phyloP scores from a whole-genome alignment of 2,329 filamentous ascomycete species.

The Fonsecaea monophora region DNA sequence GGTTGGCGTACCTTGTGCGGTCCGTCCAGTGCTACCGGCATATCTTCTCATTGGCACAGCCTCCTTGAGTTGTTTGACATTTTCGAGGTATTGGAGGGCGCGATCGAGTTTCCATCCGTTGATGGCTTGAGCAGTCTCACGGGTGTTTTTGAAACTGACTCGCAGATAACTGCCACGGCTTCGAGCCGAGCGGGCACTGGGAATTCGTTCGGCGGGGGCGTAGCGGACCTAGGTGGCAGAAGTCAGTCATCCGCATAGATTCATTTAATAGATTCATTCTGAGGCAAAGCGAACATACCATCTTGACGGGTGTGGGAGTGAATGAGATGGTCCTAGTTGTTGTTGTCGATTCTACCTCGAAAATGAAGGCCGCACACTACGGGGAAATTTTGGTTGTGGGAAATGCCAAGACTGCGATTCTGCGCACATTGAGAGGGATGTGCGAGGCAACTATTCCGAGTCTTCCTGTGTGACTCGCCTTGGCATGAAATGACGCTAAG shows the following conservation, averaged over 20 bases:
- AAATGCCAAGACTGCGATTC: conserved; percentile 15
- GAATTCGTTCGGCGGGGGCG: conserved; percentile 82
- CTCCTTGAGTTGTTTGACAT: conserved; percentile 96
- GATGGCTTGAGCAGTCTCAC: conserved; percentile 99
- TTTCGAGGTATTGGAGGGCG: conserved; percentile 95
- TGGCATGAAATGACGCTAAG: neutral
- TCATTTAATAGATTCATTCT: neutral
- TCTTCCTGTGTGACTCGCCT: neutral
- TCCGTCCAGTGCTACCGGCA: conserved; percentile 92
- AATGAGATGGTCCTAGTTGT: conserved; percentile 36
- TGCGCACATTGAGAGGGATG: neutral
- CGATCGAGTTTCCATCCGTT: conserved; percentile 98
- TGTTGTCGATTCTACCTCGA: conserved; percentile 33
- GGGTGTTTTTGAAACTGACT: conserved; percentile 99
- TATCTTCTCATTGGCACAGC: conserved; percentile 98
- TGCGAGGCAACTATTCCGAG: conserved; percentile 4
- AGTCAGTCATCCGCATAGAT: conserved; percentile 22
- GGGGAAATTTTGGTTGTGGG: conserved; percentile 32
- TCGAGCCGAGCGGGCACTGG: conserved; percentile 91
- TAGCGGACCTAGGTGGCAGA: conserved; percentile 77
- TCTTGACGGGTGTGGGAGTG: conserved; percentile 31
- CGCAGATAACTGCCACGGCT: conserved; percentile 98
- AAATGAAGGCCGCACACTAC: conserved; percentile 14
- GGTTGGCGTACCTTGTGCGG: conserved; percentile 84
- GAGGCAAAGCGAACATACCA: conserved; percentile 28